Conservation (phyloP, 129 eudicot genomes). For the Solidago caesia region DNA sequence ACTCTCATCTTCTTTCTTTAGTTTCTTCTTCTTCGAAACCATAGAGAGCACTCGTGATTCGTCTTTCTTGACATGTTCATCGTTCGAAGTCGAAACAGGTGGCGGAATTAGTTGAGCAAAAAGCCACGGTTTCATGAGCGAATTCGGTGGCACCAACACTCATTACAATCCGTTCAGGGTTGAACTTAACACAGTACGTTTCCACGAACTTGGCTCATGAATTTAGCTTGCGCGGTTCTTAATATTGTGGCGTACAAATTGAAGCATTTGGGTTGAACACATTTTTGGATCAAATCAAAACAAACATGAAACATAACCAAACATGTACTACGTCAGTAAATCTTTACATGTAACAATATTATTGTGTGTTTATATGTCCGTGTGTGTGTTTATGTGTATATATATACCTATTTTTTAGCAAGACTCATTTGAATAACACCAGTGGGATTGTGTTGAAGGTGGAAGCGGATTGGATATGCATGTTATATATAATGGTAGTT, state of each 20-base stretch:
- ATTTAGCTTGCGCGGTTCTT: slow-evolving; percentile 48
- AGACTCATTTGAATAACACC: slow-evolving; percentile 60
- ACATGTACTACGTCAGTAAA: not conserved
- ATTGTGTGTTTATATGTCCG: too few species aligned
- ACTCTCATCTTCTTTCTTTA: too few species aligned
- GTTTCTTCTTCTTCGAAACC: too few species aligned
- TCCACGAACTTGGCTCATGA: slow-evolving; percentile 55
- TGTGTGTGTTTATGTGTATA: too few species aligned
- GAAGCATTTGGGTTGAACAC: slow-evolving; percentile 43
- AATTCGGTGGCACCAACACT: slow-evolving; percentile 63
- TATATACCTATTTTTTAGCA: slow-evolving; percentile 51
- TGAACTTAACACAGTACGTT: slow-evolving; percentile 47
- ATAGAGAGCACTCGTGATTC: too few species aligned
- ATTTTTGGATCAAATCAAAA: slow-evolving; percentile 47
- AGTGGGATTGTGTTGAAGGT: too few species aligned
- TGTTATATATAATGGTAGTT: too few species aligned
- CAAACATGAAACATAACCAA: slow-evolving; percentile 28
- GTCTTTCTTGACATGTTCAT: too few species aligned
- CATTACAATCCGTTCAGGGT: slow-evolving; percentile 52
- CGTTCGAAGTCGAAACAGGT: too few species aligned
- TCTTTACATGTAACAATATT: too few species aligned
- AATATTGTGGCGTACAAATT: slow-evolving; percentile 45
- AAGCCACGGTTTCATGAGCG: slow-evolving; percentile 53
- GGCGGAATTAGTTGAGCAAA: slow-evolving; percentile 52
- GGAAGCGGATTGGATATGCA: too few species aligned